Evolutionary conservation across 163 green algal species (phyloP).

Genomic region (Chloroidium sp.): DNA sequence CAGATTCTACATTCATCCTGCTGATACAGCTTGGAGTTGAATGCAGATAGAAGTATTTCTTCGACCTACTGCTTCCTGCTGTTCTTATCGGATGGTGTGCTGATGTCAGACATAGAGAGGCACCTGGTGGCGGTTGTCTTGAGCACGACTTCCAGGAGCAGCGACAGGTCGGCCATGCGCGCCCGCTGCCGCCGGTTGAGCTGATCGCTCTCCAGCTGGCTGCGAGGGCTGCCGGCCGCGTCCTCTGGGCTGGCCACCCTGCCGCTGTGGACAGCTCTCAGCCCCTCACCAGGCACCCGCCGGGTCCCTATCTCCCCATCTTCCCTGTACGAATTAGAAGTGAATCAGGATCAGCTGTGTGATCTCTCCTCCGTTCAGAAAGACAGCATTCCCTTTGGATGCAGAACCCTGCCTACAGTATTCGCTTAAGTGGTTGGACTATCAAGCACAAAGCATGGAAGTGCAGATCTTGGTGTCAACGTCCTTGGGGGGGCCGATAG

Average conservation of each 20-base stretch:
- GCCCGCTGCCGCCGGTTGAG: constrained; percentile 48
- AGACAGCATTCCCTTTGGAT: too few relatives aligned
- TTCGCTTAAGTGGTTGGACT: too few relatives aligned
- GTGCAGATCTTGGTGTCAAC: too few relatives aligned
- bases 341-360: too few relatives aligned
- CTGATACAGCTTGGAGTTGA: not conserved
- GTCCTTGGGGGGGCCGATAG: too few relatives aligned
- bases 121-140: constrained; percentile 44
- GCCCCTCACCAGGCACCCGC: too few relatives aligned
- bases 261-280: too few relatives aligned
- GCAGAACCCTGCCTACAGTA: too few relatives aligned
- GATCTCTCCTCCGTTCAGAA: too few relatives aligned
- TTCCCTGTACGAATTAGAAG: constrained; percentile 4
- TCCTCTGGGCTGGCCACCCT: too few relatives aligned
- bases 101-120: not conserved
- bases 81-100: too few relatives aligned
- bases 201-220: not conserved
- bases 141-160: constrained; percentile 78
- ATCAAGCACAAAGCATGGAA: too few relatives aligned
- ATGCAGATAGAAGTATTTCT: not conserved
- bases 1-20: not conserved
- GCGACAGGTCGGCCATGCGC: constrained; percentile 72
- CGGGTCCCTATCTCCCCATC: constrained; percentile 4
- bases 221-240: not conserved
- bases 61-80: not conserved